Evolutionary conservation across 805 yeast species (phyloP).

Genomic region (Ogataea ganodermae): DNA sequence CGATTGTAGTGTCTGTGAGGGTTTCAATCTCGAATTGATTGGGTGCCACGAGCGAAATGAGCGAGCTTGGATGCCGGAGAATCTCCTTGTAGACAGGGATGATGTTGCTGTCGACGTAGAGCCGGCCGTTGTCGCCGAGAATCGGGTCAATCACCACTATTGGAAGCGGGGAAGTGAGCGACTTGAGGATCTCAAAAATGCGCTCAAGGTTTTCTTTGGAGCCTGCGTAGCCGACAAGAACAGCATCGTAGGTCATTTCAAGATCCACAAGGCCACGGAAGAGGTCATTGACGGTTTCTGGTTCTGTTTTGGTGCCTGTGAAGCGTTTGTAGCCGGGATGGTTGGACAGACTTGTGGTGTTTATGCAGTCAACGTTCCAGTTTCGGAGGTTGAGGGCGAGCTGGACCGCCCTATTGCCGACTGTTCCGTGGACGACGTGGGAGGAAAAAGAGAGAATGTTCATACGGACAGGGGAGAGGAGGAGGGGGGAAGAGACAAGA

Average conservation of each 20-base stretch:
- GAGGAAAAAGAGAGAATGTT: slow-evolving; percentile 67
- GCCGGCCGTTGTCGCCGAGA: slow-evolving; percentile 83
- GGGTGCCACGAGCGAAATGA: slow-evolving; percentile 60
- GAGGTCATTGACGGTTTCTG: slow-evolving; percentile 49
- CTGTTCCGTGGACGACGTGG: slow-evolving; percentile 94
- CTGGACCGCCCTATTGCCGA: slow-evolving; percentile 89
- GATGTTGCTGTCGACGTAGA: slow-evolving; percentile 68
- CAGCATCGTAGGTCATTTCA: slow-evolving; percentile 56
- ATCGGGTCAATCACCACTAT: slow-evolving; percentile 86
- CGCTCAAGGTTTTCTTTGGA: slow-evolving; percentile 54
- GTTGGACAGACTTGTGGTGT: slow-evolving; percentile 86
- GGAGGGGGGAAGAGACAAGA: background rate
- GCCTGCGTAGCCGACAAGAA: slow-evolving; percentile 82
- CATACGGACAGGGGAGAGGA: slow-evolving; percentile 10
- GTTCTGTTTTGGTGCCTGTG: slow-evolving; percentile 55
- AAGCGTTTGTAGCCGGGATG: slow-evolving; percentile 86
- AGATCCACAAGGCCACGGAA: slow-evolving; percentile 56
- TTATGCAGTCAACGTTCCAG: slow-evolving; percentile 91
- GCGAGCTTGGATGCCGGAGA: slow-evolving; percentile 37
- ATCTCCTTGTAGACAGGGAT: slow-evolving; percentile 53
- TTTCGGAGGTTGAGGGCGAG: slow-evolving; percentile 85
- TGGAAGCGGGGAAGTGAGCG: slow-evolving; percentile 28
- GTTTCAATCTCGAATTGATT: slow-evolving; percentile 75
- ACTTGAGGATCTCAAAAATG: slow-evolving; percentile 39
- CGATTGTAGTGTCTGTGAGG: slow-evolving; percentile 49